phyloP scores from a whole-genome alignment of 148 eudicot genomes.

The Silene uniflora region DNA sequence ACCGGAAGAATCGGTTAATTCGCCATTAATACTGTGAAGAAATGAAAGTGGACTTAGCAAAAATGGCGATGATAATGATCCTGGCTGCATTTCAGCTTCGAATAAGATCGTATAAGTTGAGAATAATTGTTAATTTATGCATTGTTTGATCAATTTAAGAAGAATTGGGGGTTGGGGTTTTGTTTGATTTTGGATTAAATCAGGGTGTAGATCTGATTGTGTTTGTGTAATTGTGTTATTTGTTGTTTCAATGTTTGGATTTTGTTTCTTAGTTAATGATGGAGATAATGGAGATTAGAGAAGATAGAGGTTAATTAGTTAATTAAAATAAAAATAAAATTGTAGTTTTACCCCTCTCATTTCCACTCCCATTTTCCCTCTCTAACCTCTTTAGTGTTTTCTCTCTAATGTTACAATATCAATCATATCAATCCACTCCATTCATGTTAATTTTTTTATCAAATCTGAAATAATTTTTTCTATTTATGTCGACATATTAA shows the following conservation, averaged over 20 bases:
- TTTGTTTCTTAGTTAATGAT: background rate
- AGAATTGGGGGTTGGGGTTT: background rate
- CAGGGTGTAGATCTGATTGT: background rate
- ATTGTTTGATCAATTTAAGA: background rate
- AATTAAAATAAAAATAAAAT: too few species aligned
- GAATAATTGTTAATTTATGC: slow-evolving; percentile 11
- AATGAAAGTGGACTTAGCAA: slow-evolving; percentile 52
- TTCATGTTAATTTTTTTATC: too few species aligned
- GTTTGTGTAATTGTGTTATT: background rate
- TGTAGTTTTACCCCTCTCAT: too few species aligned
- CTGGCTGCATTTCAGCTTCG: slow-evolving; percentile 62
- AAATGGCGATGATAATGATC: slow-evolving; percentile 30
- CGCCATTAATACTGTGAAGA: slow-evolving; percentile 35
- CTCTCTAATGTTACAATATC: too few species aligned
- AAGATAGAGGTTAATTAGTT: too few species aligned
- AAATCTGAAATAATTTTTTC: too few species aligned
- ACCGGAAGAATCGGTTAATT: slow-evolving; percentile 41
- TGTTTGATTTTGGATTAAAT: background rate
- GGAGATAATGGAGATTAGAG: background rate
- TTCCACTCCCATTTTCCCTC: too few species aligned
- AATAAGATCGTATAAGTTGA: slow-evolving; percentile 10
- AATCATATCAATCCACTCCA: too few species aligned
- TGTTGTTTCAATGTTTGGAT: background rate
- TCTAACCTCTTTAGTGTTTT: too few species aligned
- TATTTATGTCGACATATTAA: too few species aligned